A percentile compares a stretch with the other conserved stretches of the same genome.
Conservation (phyloP, 2,329 filamentous ascomycete species). For the Aspergillus brunneoviolaceus region DNA sequence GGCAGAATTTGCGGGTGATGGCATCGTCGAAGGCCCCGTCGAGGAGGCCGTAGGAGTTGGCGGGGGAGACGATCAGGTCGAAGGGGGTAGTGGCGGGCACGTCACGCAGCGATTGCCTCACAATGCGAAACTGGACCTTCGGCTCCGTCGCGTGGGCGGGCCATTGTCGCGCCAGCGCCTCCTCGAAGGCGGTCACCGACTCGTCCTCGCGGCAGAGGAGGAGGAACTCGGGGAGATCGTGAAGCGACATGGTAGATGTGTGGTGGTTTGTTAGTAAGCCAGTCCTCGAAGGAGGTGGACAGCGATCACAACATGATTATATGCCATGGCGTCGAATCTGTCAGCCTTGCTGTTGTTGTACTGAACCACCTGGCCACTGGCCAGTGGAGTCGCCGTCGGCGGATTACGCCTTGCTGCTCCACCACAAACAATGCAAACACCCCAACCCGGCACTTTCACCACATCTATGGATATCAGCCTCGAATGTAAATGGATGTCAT, state of each 20-base stretch:
- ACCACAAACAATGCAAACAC: too few species aligned
- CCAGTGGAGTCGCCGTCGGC: too few species aligned
- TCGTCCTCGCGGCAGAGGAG: slow-evolving; percentile 45
- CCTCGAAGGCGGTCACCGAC: slow-evolving; percentile 44
- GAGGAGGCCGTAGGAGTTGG: slow-evolving; percentile 55
- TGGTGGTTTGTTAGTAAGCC: too few species aligned
- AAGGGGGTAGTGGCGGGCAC: slow-evolving; percentile 41
- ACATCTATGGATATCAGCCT: too few species aligned
- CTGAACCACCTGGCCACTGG: too few species aligned
- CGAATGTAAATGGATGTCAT: too few species aligned
- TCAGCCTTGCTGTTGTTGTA: too few species aligned
- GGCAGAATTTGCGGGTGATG: slow-evolving; percentile 50
- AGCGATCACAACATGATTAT: too few species aligned
- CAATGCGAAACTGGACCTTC: slow-evolving; percentile 26
- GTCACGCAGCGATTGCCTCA: slow-evolving; percentile 40
- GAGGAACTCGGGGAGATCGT: slow-evolving; percentile 40
- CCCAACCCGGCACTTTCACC: too few species aligned
- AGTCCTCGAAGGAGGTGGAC: background rate
- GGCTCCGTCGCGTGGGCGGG: slow-evolving; percentile 33
- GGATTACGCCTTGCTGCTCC: too few species aligned
- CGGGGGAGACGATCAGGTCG: slow-evolving; percentile 54
- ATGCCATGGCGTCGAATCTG: too few species aligned
- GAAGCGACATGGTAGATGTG: background rate
- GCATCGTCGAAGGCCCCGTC: slow-evolving; percentile 58
- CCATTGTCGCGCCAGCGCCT: slow-evolving; percentile 33